Evolutionary conservation across 306 rosid species (phyloP).

Genomic region (Sicyos edulis): DNA sequence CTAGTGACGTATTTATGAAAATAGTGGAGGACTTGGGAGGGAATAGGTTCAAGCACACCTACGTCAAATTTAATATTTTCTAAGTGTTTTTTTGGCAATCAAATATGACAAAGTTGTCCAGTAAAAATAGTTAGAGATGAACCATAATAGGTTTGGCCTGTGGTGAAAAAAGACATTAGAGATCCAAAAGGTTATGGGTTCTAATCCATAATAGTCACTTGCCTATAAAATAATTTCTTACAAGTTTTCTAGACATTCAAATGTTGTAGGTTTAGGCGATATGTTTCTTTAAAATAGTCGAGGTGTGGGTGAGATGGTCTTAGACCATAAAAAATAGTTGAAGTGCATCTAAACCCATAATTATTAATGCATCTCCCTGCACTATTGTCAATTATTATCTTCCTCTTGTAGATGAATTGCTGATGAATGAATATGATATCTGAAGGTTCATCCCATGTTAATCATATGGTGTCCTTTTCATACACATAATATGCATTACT

Average conservation of each 20-base stretch:
- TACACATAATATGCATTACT: background rate
- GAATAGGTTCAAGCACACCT: background rate
- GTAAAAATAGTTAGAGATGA: too few relatives aligned
- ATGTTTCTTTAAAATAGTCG: background rate
- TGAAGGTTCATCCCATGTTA: background rate
- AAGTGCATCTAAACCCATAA: background rate
- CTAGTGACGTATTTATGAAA: background rate
- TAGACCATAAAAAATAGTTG: background rate
- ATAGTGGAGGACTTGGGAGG: background rate
- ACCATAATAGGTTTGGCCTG: too few relatives aligned
- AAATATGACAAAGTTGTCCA: too few relatives aligned
- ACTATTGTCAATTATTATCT: slow-evolving; percentile 2
- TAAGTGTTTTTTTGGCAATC: background rate
- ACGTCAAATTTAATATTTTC: background rate
- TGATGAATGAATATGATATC: background rate
- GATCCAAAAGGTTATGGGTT: too few relatives aligned
- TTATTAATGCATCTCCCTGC: background rate
- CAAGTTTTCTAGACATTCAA: too few relatives aligned
- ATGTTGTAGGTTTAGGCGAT: background rate
- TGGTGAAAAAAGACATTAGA: too few relatives aligned
- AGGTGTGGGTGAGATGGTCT: background rate
- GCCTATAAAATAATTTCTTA: too few relatives aligned
- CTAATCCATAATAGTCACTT: too few relatives aligned
- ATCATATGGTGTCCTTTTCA: background rate
- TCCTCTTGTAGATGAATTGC: background rate